Evolutionary conservation across 2,329 filamentous ascomycete species (phyloP).

Genomic region (Penicillium sp.): DNA sequence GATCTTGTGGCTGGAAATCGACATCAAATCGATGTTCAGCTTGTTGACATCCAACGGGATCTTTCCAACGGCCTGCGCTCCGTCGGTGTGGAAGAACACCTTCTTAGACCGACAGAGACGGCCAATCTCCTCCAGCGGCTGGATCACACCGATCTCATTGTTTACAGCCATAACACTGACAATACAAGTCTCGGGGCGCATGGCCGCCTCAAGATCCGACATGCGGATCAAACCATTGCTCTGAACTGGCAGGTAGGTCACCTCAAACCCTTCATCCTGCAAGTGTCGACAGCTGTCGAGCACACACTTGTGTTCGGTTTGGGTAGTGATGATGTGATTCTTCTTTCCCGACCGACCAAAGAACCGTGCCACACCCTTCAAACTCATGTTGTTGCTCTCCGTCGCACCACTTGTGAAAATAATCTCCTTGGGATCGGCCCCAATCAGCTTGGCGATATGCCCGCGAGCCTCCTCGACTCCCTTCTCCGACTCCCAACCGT

Average conservation of each 20-base stretch:
- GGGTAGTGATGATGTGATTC: constrained; percentile 93
- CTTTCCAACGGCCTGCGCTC: constrained; percentile 94
- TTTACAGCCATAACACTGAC: constrained; percentile 99
- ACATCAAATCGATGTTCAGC: constrained; percentile 98
- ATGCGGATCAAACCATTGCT: constrained; percentile 76
- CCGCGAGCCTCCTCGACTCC: constrained; percentile 78
- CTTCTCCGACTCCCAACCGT: constrained; percentile 96
- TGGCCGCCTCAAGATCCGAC: constrained; percentile 74
- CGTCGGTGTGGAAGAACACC: constrained; percentile 96
- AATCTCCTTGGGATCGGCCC: constrained; percentile 93
- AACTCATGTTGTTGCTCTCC: constrained; percentile 99
- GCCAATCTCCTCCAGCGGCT: constrained; percentile 87
- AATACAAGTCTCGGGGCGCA: constrained; percentile 79
- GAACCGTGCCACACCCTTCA: constrained; percentile 95
- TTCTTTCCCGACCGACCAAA: constrained; percentile 90
- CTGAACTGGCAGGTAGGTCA: constrained; percentile 93
- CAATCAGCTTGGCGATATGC: constrained; percentile 77
- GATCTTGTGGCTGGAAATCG: constrained; percentile 96
- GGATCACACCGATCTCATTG: constrained; percentile 99
- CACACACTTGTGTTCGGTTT: constrained; percentile 98
- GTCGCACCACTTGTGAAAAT: constrained; percentile 97
- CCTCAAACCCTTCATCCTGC: constrained; percentile 89
- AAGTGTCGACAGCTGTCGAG: constrained; percentile 93
- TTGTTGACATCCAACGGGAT: constrained; percentile 93
- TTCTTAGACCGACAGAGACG: constrained; percentile 83